phyloP scores from a whole-genome alignment of 2,329 filamentous ascomycete species.

The Fusarium pseudonygamai region DNA sequence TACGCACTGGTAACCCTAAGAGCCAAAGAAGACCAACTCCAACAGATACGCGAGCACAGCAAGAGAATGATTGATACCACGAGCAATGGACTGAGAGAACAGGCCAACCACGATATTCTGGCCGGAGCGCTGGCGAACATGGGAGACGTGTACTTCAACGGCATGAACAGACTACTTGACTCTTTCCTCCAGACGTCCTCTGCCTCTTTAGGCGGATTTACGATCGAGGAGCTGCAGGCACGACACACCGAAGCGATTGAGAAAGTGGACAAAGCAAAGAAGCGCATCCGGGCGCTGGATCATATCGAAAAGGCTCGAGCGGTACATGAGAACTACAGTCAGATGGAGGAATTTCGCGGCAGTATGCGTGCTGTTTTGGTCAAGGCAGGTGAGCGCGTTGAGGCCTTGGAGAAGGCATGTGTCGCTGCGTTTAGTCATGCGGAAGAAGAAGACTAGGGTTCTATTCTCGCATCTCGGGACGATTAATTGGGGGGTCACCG shows the following conservation, averaged over 20 bases:
- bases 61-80: not conserved
- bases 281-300: not conserved
- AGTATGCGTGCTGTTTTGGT: not conserved
- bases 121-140: not conserved
- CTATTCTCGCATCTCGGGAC: not conserved
- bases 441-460: not conserved
- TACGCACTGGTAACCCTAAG: not conserved
- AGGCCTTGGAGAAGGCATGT: not conserved
- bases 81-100: not conserved
- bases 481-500: not conserved
- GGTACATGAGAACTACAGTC: not conserved
- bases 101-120: not conserved
- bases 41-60: not conserved
- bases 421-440: not conserved
- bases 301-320: not conserved
- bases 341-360: not conserved
- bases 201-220: rapidly evolving
- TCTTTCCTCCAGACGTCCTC: not conserved
- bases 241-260: not conserved
- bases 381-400: not conserved
- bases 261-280: not conserved
- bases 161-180: not conserved
- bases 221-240: rapidly evolving
- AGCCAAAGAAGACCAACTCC: not conserved
- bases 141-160: not conserved